These are phyloP conservation scores for Metroxylon sagu DNA, from an alignment of 176 grass and related monocot species.

Conservation along the genomic window DNA sequence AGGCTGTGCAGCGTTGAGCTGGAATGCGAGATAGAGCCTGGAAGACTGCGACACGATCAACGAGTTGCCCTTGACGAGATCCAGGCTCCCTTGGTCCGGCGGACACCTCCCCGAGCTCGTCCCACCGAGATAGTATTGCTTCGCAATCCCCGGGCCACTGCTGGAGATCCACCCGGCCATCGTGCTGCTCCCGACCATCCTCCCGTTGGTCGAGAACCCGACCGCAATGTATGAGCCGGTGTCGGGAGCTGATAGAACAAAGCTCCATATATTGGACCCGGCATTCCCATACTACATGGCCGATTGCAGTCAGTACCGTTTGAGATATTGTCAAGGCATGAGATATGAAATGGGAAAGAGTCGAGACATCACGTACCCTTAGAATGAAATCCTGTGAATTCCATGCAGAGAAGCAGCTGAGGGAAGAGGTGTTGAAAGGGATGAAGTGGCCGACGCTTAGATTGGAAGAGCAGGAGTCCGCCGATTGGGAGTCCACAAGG, in stretches of 20 bases:
- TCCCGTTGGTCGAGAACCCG: constrained; percentile 64
- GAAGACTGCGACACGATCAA: constrained; percentile 23
- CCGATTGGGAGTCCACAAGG: constrained; percentile 42
- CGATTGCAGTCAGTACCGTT: constrained; percentile 1
- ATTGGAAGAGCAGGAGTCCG: constrained; percentile 47
- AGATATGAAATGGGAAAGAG: not conserved
- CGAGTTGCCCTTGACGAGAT: constrained; percentile 38
- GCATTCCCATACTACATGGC: constrained; percentile 62
- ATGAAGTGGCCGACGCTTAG: constrained; percentile 41
- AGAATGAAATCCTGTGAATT: constrained; percentile 65
- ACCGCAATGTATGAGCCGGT: constrained; percentile 53
- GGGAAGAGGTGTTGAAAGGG: constrained; percentile 56
- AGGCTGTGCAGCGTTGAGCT: constrained; percentile 48
- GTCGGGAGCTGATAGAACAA: constrained; percentile 71
- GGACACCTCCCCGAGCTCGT: constrained; percentile 23
- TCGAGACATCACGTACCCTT: constrained; percentile 28
- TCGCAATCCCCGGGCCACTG: constrained; percentile 33
- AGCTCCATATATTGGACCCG: constrained; percentile 63
- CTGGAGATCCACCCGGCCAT: constrained; percentile 50
- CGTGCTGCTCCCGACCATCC: constrained; percentile 84
- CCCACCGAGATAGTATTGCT: constrained; percentile 69
- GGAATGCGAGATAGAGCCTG: constrained; percentile 63
- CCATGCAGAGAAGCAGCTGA: constrained; percentile 60
- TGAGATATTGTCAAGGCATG: not conserved
- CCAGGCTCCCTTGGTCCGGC: constrained; percentile 45